These are phyloP conservation scores for Hura crepitans DNA, from an alignment of 441 rosid genomes.

Conservation along the genomic window DNA sequence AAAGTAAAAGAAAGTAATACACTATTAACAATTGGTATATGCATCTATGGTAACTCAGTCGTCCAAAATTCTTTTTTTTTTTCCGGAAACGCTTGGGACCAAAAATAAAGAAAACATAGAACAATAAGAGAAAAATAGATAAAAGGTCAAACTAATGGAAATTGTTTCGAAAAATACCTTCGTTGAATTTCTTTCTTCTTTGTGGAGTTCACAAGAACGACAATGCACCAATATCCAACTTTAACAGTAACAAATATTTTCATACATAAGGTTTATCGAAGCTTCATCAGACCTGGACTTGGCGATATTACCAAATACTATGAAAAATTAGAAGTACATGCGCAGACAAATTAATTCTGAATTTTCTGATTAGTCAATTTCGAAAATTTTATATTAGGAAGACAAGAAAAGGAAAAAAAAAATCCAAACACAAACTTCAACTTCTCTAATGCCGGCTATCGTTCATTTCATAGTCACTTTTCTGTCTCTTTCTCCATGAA, in stretches of 20 bases:
- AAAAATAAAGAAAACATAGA: too few relatives aligned
- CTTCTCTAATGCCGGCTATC: conserved; percentile 20
- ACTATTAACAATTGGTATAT: too few relatives aligned
- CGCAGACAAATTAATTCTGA: background rate
- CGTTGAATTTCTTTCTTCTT: background rate
- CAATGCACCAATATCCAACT: background rate
- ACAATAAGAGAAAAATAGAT: too few relatives aligned
- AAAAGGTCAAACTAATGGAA: background rate
- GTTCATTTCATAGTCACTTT: background rate
- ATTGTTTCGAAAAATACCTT: background rate
- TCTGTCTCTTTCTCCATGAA: background rate
- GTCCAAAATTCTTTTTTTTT: too few relatives aligned
- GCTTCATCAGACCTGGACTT: background rate
- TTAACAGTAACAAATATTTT: background rate
- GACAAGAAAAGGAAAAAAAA: background rate
- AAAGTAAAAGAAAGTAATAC: too few relatives aligned
- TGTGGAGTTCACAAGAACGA: conserved; percentile 1
- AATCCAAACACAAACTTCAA: background rate
- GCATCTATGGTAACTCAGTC: too few relatives aligned
- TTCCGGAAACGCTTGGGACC: too few relatives aligned
- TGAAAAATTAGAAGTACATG: too few relatives aligned
- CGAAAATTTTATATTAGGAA: background rate
- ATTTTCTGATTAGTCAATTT: background rate
- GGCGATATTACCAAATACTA: background rate
- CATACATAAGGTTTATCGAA: background rate